Evolutionary conservation across 2,329 filamentous ascomycete species (phyloP).

Genomic region (Chaetomium strumarium): DNA sequence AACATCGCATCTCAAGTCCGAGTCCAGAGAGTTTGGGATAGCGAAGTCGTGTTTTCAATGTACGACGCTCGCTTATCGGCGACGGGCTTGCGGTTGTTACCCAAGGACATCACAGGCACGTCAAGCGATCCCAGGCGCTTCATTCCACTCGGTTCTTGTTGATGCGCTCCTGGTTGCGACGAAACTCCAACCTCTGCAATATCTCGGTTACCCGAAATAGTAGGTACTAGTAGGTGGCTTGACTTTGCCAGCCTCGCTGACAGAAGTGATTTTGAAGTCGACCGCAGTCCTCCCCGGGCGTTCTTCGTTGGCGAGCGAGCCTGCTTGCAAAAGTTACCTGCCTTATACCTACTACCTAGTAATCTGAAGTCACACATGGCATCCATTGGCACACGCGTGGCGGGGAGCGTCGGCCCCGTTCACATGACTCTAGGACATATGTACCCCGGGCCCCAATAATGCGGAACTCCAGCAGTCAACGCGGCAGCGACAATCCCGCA

Average conservation of each 20-base stretch:
- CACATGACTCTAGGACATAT: conserved; percentile 3
- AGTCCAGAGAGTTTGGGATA: too few species aligned
- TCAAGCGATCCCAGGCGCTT: too few species aligned
- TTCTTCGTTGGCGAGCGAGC: conserved; percentile 10
- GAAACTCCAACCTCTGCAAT: conserved; percentile 17
- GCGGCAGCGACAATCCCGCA: too few species aligned
- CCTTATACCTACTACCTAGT: neutral
- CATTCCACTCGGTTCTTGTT: too few species aligned
- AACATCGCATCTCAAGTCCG: too few species aligned
- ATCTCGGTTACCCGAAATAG: conserved; percentile 24
- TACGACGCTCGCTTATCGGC: neutral
- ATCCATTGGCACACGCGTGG: neutral
- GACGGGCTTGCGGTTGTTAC: too few species aligned
- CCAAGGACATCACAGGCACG: too few species aligned
- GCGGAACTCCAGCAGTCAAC: neutral
- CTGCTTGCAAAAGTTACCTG: conserved; percentile 4
- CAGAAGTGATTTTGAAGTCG: too few species aligned
- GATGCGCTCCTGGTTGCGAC: too few species aligned
- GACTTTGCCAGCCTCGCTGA: conserved; percentile 12
- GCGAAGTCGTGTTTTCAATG: conserved; percentile 2
- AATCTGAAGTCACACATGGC: neutral
- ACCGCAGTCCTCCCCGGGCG: conserved; percentile 17
- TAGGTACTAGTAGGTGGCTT: conserved; percentile 20
- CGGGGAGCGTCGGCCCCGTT: neutral
- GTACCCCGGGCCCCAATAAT: neutral